A percentile compares a stretch with the other conserved stretches of the same genome.
phyloP scores from a whole-genome alignment of 768 basidiomycete species.

The Termitomyces sp. region DNA sequence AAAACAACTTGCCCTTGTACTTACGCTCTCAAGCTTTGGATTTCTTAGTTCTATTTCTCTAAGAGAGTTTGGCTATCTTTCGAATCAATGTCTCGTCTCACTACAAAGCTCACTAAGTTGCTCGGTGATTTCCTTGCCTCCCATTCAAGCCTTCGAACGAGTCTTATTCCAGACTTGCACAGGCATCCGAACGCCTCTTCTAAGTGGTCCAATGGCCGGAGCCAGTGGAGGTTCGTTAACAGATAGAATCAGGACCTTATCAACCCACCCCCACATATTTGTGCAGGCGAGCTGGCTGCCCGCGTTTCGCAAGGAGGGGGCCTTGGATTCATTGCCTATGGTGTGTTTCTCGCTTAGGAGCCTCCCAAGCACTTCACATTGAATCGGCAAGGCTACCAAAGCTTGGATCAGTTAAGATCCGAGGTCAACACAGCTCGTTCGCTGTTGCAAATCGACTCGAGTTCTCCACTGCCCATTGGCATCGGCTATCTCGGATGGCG shows the following conservation, averaged over 20 bases:
- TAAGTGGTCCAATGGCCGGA: conserved; percentile 69
- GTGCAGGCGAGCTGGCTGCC: conserved; percentile 47
- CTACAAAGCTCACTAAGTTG: conserved; percentile 45
- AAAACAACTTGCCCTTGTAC: background rate
- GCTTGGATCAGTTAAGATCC: conserved; percentile 37
- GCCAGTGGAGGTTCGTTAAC: conserved; percentile 52
- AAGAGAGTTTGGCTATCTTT: background rate
- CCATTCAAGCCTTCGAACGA: background rate
- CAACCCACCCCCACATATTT: background rate
- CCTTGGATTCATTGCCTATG: conserved; percentile 71
- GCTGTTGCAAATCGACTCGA: conserved; percentile 29
- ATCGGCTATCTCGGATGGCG: conserved; percentile 76
- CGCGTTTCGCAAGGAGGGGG: conserved; percentile 67
- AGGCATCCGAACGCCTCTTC: conserved; percentile 59
- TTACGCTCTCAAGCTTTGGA: background rate
- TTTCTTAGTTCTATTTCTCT: background rate
- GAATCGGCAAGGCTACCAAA: conserved; percentile 40
- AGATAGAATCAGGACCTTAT: conserved; percentile 9
- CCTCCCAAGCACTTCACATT: background rate
- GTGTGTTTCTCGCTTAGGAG: conserved; percentile 26
- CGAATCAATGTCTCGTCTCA: conserved; percentile 23
- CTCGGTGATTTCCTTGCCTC: conserved; percentile 36
- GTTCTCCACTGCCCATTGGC: conserved; percentile 53
- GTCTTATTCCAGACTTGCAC: background rate
- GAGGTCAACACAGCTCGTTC: conserved; percentile 55